Conservation (phyloP, 768 basidiomycete genomes). For the Phaffia tasmanica region DNA sequence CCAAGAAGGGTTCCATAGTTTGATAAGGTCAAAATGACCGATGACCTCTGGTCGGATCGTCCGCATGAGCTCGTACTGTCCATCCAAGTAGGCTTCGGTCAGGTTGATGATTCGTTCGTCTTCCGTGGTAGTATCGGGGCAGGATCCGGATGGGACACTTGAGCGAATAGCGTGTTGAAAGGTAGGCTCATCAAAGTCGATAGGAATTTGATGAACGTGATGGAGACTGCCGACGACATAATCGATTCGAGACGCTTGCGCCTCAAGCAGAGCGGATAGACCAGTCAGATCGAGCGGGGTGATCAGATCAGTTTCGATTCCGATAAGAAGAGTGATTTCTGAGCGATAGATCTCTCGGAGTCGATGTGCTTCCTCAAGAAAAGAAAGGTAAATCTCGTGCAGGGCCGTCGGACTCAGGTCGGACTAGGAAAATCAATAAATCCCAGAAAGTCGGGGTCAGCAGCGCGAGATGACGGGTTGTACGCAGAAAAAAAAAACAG, state of each 20-base stretch:
- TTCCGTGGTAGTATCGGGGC: background rate
- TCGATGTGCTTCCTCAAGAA: slow-evolving; percentile 66
- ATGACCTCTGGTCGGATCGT: slow-evolving; percentile 74
- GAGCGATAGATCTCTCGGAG: slow-evolving; percentile 54
- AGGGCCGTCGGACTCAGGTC: slow-evolving; percentile 49
- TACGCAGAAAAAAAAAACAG: background rate
- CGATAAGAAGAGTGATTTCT: slow-evolving; percentile 68
- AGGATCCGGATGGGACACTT: background rate
- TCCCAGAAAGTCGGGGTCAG: background rate
- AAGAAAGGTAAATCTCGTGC: slow-evolving; percentile 55
- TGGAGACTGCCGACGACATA: slow-evolving; percentile 90
- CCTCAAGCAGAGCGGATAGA: slow-evolving; percentile 48
- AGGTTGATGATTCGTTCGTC: slow-evolving; percentile 22
- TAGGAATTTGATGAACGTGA: slow-evolving; percentile 74
- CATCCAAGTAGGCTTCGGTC: slow-evolving; percentile 62
- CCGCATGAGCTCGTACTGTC: slow-evolving; percentile 60
- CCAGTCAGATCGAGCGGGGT: slow-evolving; percentile 53
- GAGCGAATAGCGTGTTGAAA: slow-evolving; percentile 52
- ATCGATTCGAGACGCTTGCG: slow-evolving; percentile 51
- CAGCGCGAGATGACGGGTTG: background rate
- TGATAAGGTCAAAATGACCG: slow-evolving; percentile 86
- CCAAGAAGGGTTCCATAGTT: slow-evolving; percentile 58
- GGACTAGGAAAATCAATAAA: slow-evolving; percentile 40
- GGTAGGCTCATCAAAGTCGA: slow-evolving; percentile 75
- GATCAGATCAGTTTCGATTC: slow-evolving; percentile 87